These are phyloP conservation scores for Asterella californica DNA, from an alignment of 225 moss, liverwort and hornwort genomes.

Conservation along the genomic window DNA sequence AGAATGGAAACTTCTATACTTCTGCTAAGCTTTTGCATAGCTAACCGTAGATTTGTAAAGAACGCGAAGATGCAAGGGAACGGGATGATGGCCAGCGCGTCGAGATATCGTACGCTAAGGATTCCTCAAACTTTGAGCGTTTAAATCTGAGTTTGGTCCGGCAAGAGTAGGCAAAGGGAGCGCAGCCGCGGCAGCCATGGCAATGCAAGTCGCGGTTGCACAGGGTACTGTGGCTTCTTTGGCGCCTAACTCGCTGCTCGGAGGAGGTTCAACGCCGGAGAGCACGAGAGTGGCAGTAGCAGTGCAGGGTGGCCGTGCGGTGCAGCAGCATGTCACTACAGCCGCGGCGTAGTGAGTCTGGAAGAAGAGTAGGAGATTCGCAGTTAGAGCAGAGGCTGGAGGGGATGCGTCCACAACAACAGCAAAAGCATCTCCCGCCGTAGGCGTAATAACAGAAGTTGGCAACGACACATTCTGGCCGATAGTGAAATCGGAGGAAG, in stretches of 20 bases:
- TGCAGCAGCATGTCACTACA: background rate
- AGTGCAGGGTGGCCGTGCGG: background rate
- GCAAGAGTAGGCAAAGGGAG: too few species aligned
- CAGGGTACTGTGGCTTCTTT: background rate
- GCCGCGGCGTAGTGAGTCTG: background rate
- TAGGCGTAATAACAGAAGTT: constrained; percentile 61
- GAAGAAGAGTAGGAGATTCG: too few species aligned
- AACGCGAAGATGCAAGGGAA: too few species aligned
- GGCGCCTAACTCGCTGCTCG: background rate
- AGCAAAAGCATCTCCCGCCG: constrained; percentile 7
- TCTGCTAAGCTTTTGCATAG: too few species aligned
- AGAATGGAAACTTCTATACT: too few species aligned
- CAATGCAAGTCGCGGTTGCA: background rate
- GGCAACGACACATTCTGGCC: constrained; percentile 85
- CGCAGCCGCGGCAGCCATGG: background rate
- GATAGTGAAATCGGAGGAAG: constrained; percentile 58
- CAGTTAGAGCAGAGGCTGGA: constrained; percentile 35
- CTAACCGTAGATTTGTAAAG: too few species aligned
- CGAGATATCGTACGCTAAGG: too few species aligned
- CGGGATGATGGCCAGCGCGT: too few species aligned
- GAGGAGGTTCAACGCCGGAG: background rate
- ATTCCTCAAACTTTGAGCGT: too few species aligned
- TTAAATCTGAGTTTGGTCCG: too few species aligned
- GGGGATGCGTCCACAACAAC: constrained; percentile 20
- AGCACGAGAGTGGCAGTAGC: background rate